Percentiles rank a stretch among this genome's conserved stretches.
These are phyloP conservation scores for Stromatinia cepivora DNA, from an alignment of 2,329 filamentous ascomycete genomes.

Conservation along the genomic window DNA sequence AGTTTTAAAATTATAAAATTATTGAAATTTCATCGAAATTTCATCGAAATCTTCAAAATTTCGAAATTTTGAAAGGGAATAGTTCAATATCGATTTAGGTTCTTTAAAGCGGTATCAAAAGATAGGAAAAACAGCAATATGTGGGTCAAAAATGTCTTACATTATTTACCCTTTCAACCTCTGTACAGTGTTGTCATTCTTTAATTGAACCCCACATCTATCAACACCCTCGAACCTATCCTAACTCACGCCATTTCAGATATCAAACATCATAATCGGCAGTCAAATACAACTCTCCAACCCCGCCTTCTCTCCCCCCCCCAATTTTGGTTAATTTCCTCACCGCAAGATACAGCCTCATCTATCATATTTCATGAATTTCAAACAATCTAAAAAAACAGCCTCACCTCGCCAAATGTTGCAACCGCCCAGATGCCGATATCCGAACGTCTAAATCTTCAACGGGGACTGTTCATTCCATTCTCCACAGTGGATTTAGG, in stretches of 20 bases:
- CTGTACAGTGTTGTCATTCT: neutral
- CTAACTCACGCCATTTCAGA: neutral
- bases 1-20: too few relatives aligned
- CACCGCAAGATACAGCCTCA: neutral
- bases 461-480: neutral
- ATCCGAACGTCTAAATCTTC: neutral
- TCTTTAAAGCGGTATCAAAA: too few relatives aligned
- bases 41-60: too few relatives aligned
- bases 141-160: too few relatives aligned
- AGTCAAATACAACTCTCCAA: neutral
- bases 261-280: neutral
- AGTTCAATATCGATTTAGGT: too few relatives aligned
- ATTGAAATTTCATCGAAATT: too few relatives aligned
- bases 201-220: neutral
- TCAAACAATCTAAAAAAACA: neutral
- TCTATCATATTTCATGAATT: neutral
- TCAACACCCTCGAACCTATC: neutral
- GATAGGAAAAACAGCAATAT: too few relatives aligned
- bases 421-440: neutral
- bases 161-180: too few relatives aligned
- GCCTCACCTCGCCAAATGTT: neutral
- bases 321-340: slow-evolving; percentile 4
- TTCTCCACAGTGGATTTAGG: neutral
- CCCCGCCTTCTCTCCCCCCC: neutral
- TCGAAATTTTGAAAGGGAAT: too few relatives aligned